Evolutionary conservation across 2,329 filamentous ascomycete genomes (phyloP).

Genomic region (Scedosporium minutisporum): DNA sequence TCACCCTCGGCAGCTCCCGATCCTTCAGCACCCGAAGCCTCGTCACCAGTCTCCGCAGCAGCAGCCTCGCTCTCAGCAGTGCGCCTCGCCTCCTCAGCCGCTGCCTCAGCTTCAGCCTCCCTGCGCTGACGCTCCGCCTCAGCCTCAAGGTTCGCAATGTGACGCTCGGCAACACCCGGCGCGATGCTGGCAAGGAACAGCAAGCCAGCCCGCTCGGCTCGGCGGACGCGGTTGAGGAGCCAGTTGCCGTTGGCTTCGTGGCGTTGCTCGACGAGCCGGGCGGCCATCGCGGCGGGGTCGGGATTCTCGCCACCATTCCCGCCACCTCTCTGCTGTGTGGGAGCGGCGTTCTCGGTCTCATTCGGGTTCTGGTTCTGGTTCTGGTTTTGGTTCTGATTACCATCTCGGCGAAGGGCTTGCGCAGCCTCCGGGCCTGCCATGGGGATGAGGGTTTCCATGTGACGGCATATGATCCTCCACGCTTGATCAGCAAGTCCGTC

Average conservation of each 20-base stretch:
- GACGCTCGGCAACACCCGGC: conserved; percentile 55
- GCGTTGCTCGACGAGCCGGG: conserved; percentile 40
- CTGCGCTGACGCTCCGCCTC: conserved; percentile 36
- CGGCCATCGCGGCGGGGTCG: conserved; percentile 38
- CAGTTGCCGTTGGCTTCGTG: conserved; percentile 35
- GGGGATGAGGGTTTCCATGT: conserved; percentile 51
- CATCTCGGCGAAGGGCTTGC: conserved; percentile 16
- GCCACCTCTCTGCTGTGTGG: conserved; percentile 6
- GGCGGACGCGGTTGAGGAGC: conserved; percentile 39
- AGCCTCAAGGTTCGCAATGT: conserved; percentile 49
- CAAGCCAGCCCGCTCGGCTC: conserved; percentile 49
- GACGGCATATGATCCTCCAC: conserved; percentile 47
- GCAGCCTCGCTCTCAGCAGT: conserved; percentile 17
- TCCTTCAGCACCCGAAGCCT: conserved; percentile 12
- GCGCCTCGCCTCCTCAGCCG: conserved; percentile 15
- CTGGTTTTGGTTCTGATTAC: conserved; percentile 15
- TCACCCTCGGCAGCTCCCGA: conserved; percentile 8
- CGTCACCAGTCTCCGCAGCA: conserved; percentile 14
- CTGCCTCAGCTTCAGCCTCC: conserved; percentile 29
- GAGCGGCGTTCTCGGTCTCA: conserved; percentile 15
- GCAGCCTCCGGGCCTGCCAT: conserved; percentile 30
- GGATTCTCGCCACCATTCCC: neutral
- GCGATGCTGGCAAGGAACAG: conserved; percentile 58
- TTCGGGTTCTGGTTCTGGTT: conserved; percentile 20
- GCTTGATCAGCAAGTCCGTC: conserved; percentile 44